Evolutionary conservation across 1,284 basidiomycete genomes (phyloP).

Genomic region (Cutaneotrichosporon spelunceum): DNA sequence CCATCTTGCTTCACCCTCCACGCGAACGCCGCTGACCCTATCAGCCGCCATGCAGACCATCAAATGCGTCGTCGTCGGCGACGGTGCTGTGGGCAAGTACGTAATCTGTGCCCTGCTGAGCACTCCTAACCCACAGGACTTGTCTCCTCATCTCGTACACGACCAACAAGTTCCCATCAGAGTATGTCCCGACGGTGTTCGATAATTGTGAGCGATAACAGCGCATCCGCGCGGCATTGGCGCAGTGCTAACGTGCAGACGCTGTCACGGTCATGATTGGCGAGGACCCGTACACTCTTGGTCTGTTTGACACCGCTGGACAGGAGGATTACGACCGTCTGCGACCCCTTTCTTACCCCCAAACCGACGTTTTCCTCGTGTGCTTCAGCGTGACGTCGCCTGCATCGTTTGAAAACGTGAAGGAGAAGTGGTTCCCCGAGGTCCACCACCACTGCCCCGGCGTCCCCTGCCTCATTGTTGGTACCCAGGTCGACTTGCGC

Average conservation of each 20-base stretch:
- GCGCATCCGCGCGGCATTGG: background rate
- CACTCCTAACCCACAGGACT: slow-evolving; percentile 60
- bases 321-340: slow-evolving; percentile 99
- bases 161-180: slow-evolving; percentile 97
- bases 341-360: slow-evolving; percentile 96
- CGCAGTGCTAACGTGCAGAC: slow-evolving; percentile 57
- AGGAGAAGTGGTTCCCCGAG: slow-evolving; percentile 99
- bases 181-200: slow-evolving; percentile 93
- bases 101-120: slow-evolving; percentile 16
- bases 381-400: slow-evolving; percentile 99
- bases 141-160: slow-evolving; percentile 99
- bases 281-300: slow-evolving; percentile 97
- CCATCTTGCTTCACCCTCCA: background rate
- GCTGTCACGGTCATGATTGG: slow-evolving; percentile 99
- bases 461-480: slow-evolving; percentile 97
- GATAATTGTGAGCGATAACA: slow-evolving; percentile 54
- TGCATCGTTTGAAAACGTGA: slow-evolving; percentile 99
- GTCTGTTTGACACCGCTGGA: slow-evolving; percentile 97
- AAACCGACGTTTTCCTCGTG: slow-evolving; percentile 99
- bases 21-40: slow-evolving; percentile 7
- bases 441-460: slow-evolving; percentile 99
- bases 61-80: slow-evolving; percentile 97
- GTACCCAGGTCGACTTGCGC: slow-evolving; percentile 95
- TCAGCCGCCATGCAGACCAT: slow-evolving; percentile 77
- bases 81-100: slow-evolving; percentile 98